Base-by-base conservation (phyloP, 2,329 filamentous ascomycete genomes). In the Calonectria multiphialidica region DNA sequence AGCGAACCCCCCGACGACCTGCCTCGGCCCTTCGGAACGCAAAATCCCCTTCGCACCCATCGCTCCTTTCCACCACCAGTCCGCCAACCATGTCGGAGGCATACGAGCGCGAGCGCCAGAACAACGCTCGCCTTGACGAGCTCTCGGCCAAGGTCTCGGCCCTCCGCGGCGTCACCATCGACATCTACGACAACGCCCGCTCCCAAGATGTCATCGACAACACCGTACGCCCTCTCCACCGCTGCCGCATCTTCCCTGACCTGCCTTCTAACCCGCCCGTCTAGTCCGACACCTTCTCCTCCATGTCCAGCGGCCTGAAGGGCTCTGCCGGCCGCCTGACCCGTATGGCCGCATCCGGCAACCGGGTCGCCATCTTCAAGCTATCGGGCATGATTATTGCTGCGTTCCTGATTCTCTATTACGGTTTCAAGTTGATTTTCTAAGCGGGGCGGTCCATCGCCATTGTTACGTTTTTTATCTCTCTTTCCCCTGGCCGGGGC, bases 151-250 rank as follows among this genome's bases (percentile, higher is more conserved):
- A 99, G 87, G 96, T 98, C 68, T 94, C 94, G 21, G 95, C 95
- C 65, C 90, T 99, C 75, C 95, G 96, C 81, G 94, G 94, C 84
- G 95, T 99, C 63, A 99, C 97, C 49, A 92, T 98, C 76, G 95
- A 99, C 87, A 99, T 99, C 81, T 98, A 98, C 89, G 96, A 98
- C 86, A 95, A 97, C 83, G 97, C 97, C 62, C 92, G 95, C 71
- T 91, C 94, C 79, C 96, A 98, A 80, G 91, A 94, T 76, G 91
- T 98, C 75, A 94, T 99, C 77, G 95, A 99, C 84, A 92, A 91
- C 80, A 96, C 94, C 45, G 95, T 97, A 89, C 71, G 91, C 76
- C 44, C 37, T 44, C 45, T 18, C 53, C 30, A 40, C 30, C 68
- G n/a, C 35, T 50, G 28, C 15, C 55, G 23, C 28, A 35, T 49